Percentiles rank a stretch among this genome's conserved stretches.
Evolutionary conservation across 2,329 filamentous ascomycete species (phyloP).

Genomic region (Akanthomyces uredinophilus): DNA sequence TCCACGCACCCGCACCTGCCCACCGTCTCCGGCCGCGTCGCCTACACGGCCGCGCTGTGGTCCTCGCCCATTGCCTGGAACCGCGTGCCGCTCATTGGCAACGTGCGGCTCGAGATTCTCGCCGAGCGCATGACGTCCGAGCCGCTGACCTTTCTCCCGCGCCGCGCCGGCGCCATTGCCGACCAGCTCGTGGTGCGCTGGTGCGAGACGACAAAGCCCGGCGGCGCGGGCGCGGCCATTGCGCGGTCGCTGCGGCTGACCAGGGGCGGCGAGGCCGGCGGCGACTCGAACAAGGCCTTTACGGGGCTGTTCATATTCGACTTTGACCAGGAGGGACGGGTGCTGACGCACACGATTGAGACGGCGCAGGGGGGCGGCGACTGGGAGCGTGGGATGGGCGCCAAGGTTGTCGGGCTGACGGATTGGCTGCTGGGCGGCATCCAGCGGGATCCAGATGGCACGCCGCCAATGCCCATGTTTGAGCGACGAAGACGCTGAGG

Average conservation of each 20-base stretch:
- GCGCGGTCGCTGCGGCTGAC: slow-evolving; percentile 38
- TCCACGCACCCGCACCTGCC: slow-evolving; percentile 84
- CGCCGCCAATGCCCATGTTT: slow-evolving; percentile 33
- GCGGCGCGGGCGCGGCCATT: slow-evolving; percentile 26
- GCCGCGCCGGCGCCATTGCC: slow-evolving; percentile 49
- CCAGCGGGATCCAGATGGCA: slow-evolving; percentile 40
- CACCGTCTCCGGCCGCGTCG: slow-evolving; percentile 82
- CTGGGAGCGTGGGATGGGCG: slow-evolving; percentile 75
- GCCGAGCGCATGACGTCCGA: slow-evolving; percentile 80
- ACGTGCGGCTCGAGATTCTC: slow-evolving; percentile 80
- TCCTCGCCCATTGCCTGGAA: slow-evolving; percentile 96
- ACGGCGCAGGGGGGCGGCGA: slow-evolving; percentile 78
- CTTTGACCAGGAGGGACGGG: slow-evolving; percentile 80
- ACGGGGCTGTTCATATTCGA: slow-evolving; percentile 92
- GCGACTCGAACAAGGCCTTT: slow-evolving; percentile 67
- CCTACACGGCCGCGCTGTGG: slow-evolving; percentile 91
- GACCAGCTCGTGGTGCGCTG: slow-evolving; percentile 91
- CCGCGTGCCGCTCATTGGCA: slow-evolving; percentile 81
- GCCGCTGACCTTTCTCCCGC: slow-evolving; percentile 42
- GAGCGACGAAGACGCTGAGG: slow-evolving; percentile 24
- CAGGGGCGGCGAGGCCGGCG: slow-evolving; percentile 20
- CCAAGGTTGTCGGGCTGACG: slow-evolving; percentile 82
- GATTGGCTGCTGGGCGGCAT: slow-evolving; percentile 91
- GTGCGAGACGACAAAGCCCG: slow-evolving; percentile 43
- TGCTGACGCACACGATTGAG: slow-evolving; percentile 88